Conservation (phyloP, 1,139 yeast genomes). For the Blastobotrys malaysiensis region DNA sequence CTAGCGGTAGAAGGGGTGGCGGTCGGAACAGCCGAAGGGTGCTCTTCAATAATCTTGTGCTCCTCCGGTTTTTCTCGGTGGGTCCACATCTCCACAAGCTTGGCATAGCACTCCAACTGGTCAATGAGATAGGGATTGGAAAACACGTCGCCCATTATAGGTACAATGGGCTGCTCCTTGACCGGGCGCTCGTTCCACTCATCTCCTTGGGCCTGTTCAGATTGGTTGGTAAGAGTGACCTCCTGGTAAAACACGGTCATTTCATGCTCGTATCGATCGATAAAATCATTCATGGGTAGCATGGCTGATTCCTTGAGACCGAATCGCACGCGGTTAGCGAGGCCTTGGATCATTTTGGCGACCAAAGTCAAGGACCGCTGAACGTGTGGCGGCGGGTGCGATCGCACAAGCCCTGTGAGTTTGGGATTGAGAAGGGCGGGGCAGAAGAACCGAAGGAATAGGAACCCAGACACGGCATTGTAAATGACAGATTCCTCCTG, state of each 20-base stretch:
- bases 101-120: constrained; percentile 29
- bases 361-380: constrained; percentile 76
- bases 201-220: constrained; percentile 9
- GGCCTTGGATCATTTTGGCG: constrained; percentile 75
- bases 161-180: constrained; percentile 25
- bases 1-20: too few relatives aligned
- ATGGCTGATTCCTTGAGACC: constrained; percentile 82
- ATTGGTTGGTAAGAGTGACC: constrained; percentile 41
- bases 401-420: constrained; percentile 63
- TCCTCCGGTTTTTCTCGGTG: constrained; percentile 1
- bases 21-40: too few relatives aligned
- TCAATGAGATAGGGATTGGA: constrained; percentile 36
- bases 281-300: constrained; percentile 61
- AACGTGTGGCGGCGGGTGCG: constrained; percentile 63
- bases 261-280: constrained; percentile 53
- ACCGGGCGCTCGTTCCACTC: constrained; percentile 20
- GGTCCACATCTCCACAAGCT: constrained; percentile 27
- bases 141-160: constrained; percentile 29
- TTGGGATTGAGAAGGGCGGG: constrained; percentile 91
- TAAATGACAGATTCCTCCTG: constrained; percentile 22
- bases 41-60: neutral
- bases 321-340: constrained; percentile 72
- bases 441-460: constrained; percentile 81
- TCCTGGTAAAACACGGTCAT: constrained; percentile 63
- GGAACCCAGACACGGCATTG: constrained; percentile 72